phyloP scores from a whole-genome alignment of 1,139 yeast genomes.

The Geotrichum aggregatum region DNA sequence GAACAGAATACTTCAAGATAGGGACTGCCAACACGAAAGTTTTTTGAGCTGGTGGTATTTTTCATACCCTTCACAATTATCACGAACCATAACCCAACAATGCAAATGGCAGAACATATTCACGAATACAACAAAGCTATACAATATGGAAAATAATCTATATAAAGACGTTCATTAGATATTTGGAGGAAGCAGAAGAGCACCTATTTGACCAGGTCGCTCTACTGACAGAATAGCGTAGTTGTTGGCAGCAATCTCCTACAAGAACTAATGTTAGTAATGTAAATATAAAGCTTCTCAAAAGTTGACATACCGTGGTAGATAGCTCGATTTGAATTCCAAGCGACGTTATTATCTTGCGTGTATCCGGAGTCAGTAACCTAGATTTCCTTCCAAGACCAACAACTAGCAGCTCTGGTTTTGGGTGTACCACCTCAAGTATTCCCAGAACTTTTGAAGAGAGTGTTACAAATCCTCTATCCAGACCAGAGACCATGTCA shows the following conservation, averaged over 20 bases:
- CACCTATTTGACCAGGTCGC: conserved; percentile 67
- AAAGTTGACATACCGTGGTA: conserved; percentile 45
- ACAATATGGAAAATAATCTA: not conserved
- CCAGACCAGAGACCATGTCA: conserved; percentile 33
- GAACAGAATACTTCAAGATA: not conserved
- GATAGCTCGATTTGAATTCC: conserved; percentile 71
- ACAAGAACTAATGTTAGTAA: conserved; percentile 6
- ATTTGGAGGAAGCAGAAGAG: conserved; percentile 67
- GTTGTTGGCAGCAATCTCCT: conserved; percentile 59
- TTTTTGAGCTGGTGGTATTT: conserved; percentile 1
- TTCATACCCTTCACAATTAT: not conserved
- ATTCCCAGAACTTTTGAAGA: conserved; percentile 45
- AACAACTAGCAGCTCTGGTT: conserved; percentile 68
- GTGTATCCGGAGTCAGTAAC: conserved; percentile 54
- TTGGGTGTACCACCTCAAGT: conserved; percentile 60
- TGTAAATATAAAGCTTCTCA: not conserved
- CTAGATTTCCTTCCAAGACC: conserved; percentile 67
- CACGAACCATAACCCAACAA: conserved; percentile 6
- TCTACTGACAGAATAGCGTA: conserved; percentile 78
- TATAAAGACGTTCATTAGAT: conserved; percentile 36
- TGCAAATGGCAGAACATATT: too few relatives aligned
- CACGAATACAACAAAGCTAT: not conserved
- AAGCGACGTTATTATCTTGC: conserved; percentile 47
- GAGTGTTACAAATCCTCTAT: conserved; percentile 39
- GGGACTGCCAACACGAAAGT: not conserved